Base-by-base conservation (phyloP, 306 rosid genomes). In the Cucumis hystrix region DNA sequence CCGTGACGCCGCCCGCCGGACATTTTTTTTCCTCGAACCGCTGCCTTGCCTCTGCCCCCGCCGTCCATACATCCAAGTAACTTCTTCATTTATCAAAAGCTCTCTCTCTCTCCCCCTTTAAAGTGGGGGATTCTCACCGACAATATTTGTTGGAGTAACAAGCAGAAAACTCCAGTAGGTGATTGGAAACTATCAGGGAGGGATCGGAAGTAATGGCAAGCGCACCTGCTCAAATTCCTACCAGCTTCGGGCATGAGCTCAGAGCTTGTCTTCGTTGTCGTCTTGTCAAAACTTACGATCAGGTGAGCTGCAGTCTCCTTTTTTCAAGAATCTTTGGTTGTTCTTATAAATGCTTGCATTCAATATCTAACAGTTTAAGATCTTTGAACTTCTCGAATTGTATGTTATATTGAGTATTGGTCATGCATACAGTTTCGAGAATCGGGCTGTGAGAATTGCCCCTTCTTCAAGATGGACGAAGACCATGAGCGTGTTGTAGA, bases 221-320 rank as follows among this genome's bases (percentile, higher is more conserved):
- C 69, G 81, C 79, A 1, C 93, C 95, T 5, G 98, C 97, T 60
- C 97, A 95, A 82, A 95, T 95, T 76, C 98, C 97, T 57, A 92
- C 93, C 12, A 95, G 91, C 84, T 92, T 90, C 62, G 98, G 98
- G 65, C 91, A 95, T 77, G 97, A 92, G 81, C 88, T 95, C 67
- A 80, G 96, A 77, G 97, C 98, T 80, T 94, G 98, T 81, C 98
- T 94, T 73, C 97, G 98, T 55, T 94, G 98, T 78, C 97, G 97
- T 77, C 98, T 94, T 40, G 93, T 92, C 83, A 95, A 95, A 89
- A 95, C 98, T 84, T 95, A 92, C 41, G 98, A 95, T 77, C 98
- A 95, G 98, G 98, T 93, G 11, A 23, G 30, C 9, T 47, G 16
- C 23, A 15, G n/a, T 47, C 55, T 70, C 5, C 37, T 71, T 4